Evolutionary conservation across 495 filamentous ascomycete genomes (phyloP).

Genomic region (Neurospora sp.): DNA sequence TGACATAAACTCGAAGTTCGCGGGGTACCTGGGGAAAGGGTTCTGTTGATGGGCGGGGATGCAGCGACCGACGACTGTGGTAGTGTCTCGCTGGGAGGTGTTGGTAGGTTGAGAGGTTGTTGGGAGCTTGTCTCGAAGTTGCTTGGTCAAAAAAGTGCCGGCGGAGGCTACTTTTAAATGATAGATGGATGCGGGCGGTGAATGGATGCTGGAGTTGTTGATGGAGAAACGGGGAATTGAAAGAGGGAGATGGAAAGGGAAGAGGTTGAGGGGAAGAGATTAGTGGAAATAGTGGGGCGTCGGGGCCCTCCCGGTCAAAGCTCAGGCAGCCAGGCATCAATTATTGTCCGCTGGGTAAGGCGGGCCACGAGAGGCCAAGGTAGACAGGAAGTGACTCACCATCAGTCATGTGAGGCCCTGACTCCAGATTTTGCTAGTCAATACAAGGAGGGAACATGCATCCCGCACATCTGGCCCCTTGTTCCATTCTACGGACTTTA

Average conservation of each 20-base stretch:
- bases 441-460: not conserved
- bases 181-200: slow-evolving; percentile 10
- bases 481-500: not conserved
- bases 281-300: slow-evolving; percentile 16
- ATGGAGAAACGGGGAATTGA: slow-evolving; percentile 10
- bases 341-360: not conserved
- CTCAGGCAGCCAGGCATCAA: slow-evolving; percentile 21
- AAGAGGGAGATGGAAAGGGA: slow-evolving; percentile 11
- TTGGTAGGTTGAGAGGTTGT: slow-evolving; percentile 4
- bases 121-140: not conserved
- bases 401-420: not conserved
- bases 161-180: slow-evolving; percentile 1
- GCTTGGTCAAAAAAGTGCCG: not conserved
- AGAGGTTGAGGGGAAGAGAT: slow-evolving; percentile 17
- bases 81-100: slow-evolving; percentile 24
- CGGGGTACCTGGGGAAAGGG: slow-evolving; percentile 37
- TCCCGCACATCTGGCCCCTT: not conserved
- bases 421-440: not conserved
- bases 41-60: slow-evolving; percentile 24
- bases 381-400: not conserved
- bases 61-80: slow-evolving; percentile 36
- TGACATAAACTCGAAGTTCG: slow-evolving; percentile 86
- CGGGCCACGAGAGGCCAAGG: not conserved
- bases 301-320: not conserved
- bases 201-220: slow-evolving; percentile 17